phyloP scores from a whole-genome alignment of 192 early-diverging fungal genomes.

The Powellomyces hirtus region DNA sequence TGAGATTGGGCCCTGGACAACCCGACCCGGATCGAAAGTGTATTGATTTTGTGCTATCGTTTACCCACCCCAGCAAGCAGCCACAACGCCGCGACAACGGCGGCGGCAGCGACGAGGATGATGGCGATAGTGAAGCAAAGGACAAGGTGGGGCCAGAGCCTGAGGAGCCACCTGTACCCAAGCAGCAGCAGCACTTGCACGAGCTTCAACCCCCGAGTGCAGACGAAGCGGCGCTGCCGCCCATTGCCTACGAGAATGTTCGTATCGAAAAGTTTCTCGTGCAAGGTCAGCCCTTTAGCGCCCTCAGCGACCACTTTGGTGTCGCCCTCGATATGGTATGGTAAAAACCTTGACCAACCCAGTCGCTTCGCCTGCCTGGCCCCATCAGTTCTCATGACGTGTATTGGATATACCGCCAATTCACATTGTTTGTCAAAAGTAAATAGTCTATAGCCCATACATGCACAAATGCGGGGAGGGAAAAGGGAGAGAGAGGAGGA shows the following conservation, averaged over 20 bases:
- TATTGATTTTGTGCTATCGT: slow-evolving; percentile 20
- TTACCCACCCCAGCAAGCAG: background rate
- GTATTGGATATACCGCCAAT: no score
- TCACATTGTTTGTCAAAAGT: no score
- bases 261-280: slow-evolving; percentile 24
- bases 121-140: no score
- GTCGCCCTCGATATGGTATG: slow-evolving; percentile 20
- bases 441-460: no score
- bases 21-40: slow-evolving; percentile 23
- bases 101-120: background rate
- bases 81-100: background rate
- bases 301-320: slow-evolving; percentile 25
- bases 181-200: no score
- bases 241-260: background rate
- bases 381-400: no score
- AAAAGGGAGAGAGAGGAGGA: no score
- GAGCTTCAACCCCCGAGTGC: background rate
- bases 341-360: no score
- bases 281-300: slow-evolving; percentile 27
- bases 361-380: no score
- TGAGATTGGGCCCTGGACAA: slow-evolving; percentile 13
- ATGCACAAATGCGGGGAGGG: no score
- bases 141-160: background rate
- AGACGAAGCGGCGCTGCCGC: background rate
- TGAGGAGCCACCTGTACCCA: background rate